Percentiles rank a stretch among this genome's conserved stretches.
Evolutionary conservation across 1,284 basidiomycete genomes (phyloP).

Genomic region (Ganoderma meredithae): DNA sequence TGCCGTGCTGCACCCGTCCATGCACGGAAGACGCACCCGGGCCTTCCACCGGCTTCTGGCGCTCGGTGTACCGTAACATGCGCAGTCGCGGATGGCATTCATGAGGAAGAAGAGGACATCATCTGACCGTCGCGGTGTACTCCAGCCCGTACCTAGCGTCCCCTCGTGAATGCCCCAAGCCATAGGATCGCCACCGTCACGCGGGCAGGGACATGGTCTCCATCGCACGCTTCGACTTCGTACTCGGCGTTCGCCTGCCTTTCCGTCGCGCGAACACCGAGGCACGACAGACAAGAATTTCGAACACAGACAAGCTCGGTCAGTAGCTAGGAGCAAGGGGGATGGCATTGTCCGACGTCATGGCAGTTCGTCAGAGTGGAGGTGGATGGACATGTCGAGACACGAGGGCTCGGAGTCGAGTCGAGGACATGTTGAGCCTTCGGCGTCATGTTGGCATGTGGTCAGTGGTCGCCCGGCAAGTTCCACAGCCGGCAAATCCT

Average conservation of each 20-base stretch:
- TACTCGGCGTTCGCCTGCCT: not conserved
- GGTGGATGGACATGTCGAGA: not conserved
- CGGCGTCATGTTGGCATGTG: not conserved
- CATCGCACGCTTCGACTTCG: not conserved
- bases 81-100: not conserved
- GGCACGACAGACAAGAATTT: not conserved
- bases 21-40: not conserved
- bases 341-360: not conserved
- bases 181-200: conserved; percentile 1
- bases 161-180: not conserved
- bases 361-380: not conserved
- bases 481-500: not conserved
- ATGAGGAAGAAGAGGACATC: not conserved
- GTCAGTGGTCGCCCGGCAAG: not conserved
- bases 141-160: not conserved
- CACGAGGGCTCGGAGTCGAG: not conserved
- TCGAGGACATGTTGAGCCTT: not conserved
- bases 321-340: not conserved
- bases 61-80: not conserved
- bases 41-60: not conserved
- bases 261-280: not conserved
- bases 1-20: not conserved
- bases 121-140: not conserved
- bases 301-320: not conserved
- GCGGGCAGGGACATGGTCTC: not conserved